phyloP scores from a whole-genome alignment of 2,329 filamentous ascomycete species.

The Parastagonospora nodorum region DNA sequence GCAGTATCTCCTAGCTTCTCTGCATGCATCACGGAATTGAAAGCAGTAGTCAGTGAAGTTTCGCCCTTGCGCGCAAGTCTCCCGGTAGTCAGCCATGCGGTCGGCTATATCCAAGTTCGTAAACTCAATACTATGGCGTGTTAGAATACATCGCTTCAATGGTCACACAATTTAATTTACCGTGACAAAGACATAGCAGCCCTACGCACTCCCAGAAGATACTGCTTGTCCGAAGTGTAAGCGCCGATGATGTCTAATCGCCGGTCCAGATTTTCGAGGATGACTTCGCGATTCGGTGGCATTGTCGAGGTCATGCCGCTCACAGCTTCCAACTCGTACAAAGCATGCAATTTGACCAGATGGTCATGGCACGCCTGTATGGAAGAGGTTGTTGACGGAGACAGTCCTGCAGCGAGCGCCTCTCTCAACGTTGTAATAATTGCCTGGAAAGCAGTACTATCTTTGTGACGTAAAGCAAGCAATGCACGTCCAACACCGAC shows the following conservation, averaged over 20 bases:
- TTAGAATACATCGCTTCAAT: conserved; percentile 11
- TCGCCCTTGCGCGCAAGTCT: conserved; percentile 83
- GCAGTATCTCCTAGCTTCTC: conserved; percentile 81
- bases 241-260: conserved; percentile 89
- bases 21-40: conserved; percentile 91
- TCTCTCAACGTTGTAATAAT: conserved; percentile 70
- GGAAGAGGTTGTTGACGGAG: conserved; percentile 76
- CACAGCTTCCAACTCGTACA: conserved; percentile 86
- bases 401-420: conserved; percentile 74
- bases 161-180: conserved; percentile 52
- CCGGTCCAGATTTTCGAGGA: conserved; percentile 66
- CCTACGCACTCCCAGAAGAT: conserved; percentile 81
- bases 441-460: conserved; percentile 58
- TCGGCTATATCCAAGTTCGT: conserved; percentile 75
- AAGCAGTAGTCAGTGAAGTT: conserved; percentile 84
- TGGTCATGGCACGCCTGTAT: conserved; percentile 82
- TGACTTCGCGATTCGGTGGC: conserved; percentile 36
- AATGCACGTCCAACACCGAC: conserved; percentile 75
- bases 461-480: conserved; percentile 61
- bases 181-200: conserved; percentile 82
- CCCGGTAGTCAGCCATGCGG: conserved; percentile 83
- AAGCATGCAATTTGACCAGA: conserved; percentile 83
- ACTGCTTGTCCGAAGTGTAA: conserved; percentile 92
- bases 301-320: conserved; percentile 51
- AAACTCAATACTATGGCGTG: conserved; percentile 57